Conservation (phyloP, 2,329 filamentous ascomycete species). For the Aspergillus ochraceus region DNA sequence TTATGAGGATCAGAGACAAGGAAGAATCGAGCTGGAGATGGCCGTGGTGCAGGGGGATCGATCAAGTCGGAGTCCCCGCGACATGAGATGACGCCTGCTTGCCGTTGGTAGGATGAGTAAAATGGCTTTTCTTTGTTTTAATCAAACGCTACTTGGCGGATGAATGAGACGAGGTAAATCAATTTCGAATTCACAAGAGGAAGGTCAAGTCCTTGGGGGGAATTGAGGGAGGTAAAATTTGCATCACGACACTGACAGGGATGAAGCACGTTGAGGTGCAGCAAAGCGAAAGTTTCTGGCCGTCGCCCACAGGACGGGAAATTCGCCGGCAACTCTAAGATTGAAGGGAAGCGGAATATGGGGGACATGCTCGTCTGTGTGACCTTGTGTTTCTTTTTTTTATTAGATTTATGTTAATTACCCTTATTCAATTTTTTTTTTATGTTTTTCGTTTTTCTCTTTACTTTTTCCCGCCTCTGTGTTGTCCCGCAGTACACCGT, state of each 20-base stretch:
- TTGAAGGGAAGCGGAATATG: not conserved
- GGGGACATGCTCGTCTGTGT: not conserved
- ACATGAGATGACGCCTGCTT: not conserved
- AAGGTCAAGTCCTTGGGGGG: not conserved
- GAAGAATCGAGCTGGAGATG: not conserved
- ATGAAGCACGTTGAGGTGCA: not conserved
- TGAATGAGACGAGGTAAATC: not conserved
- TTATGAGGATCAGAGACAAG: not conserved
- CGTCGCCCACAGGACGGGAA: not conserved
- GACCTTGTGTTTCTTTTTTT: not conserved
- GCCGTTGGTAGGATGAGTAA: too few relatives aligned
- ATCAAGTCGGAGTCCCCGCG: not conserved
- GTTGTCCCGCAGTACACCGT: not conserved
- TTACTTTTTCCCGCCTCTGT: not conserved
- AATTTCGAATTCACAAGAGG: not conserved
- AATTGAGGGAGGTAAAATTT: not conserved
- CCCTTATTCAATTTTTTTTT: not conserved
- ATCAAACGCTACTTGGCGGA: not conserved
- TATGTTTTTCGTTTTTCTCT: not conserved
- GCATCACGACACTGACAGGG: not conserved
- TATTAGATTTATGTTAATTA: not conserved
- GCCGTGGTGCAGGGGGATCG: not conserved
- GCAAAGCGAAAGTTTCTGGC: not conserved
- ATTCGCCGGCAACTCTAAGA: not conserved
- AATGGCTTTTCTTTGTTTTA: too few relatives aligned